These are phyloP conservation scores for Ogataea pignaliae DNA, from an alignment of 805 yeast genomes.

Conservation along the genomic window DNA sequence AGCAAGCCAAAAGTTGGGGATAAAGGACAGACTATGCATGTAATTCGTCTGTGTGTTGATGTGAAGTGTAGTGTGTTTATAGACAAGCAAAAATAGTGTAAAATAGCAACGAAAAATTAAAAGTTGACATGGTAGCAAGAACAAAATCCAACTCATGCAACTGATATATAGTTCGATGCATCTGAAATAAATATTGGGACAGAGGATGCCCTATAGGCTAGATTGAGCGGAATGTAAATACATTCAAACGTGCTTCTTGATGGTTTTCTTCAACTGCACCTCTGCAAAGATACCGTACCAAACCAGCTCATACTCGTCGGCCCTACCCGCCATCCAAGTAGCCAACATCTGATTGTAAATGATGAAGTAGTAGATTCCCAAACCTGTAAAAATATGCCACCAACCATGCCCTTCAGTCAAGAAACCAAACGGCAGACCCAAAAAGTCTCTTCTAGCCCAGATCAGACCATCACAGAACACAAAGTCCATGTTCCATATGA, in stretches of 20 bases:
- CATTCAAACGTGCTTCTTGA: not conserved
- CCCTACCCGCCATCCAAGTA: slow-evolving; percentile 56
- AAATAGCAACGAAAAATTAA: not conserved
- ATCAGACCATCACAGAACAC: slow-evolving; percentile 65
- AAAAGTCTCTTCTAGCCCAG: slow-evolving; percentile 45
- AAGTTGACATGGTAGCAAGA: too few relatives aligned
- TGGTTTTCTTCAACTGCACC: slow-evolving; percentile 26
- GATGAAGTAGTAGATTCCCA: slow-evolving; percentile 83
- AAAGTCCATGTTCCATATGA: slow-evolving; percentile 87
- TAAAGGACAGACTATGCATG: too few relatives aligned
- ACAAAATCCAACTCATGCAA: too few relatives aligned
- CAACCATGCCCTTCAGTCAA: slow-evolving; percentile 91
- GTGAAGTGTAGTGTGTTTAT: not conserved
- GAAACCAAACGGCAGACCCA: slow-evolving; percentile 84
- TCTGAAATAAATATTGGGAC: too few relatives aligned
- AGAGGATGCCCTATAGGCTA: too few relatives aligned
- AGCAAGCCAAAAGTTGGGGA: too few relatives aligned
- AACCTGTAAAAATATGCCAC: slow-evolving; percentile 91
- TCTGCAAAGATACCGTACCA: slow-evolving; percentile 58
- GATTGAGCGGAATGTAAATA: not conserved
- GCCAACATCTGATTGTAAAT: slow-evolving; percentile 75
- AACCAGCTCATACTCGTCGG: slow-evolving; percentile 49
- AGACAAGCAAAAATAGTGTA: not conserved
- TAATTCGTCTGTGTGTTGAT: too few relatives aligned
- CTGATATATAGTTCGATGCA: too few relatives aligned